These are phyloP conservation scores for Vaccinium macrocarpon DNA, from an alignment of 148 eudicot genomes.

Conservation along the genomic window DNA sequence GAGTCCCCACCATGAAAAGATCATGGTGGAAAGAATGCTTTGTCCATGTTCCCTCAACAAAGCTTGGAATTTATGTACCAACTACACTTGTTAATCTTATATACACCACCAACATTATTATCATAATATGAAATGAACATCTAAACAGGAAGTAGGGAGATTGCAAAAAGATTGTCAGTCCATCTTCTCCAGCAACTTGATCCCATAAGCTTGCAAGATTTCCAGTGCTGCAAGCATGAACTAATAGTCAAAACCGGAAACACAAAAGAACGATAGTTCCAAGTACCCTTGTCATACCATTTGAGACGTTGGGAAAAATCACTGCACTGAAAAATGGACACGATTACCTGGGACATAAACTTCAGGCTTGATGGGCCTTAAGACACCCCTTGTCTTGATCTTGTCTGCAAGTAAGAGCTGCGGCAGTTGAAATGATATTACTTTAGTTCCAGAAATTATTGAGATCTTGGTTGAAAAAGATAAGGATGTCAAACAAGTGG, in stretches of 20 bases:
- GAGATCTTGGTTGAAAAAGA: constrained; percentile 1
- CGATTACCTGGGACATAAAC: constrained; percentile 80
- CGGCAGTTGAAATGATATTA: constrained; percentile 15
- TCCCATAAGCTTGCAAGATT: constrained; percentile 62
- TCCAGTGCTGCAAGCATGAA: constrained; percentile 54
- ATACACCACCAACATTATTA: not conserved
- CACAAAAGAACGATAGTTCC: not conserved
- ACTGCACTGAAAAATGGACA: not conserved
- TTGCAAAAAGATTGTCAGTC: constrained; percentile 29
- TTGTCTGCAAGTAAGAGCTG: constrained; percentile 85
- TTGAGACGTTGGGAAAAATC: not conserved
- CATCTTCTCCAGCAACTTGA: constrained; percentile 65
- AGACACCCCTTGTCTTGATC: constrained; percentile 67
- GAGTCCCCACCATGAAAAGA: not conserved
- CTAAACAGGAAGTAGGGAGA: not conserved
- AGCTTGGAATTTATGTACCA: not conserved
- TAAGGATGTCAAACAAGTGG: constrained; percentile 11
- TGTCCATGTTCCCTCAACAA: not conserved
- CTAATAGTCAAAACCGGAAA: not conserved
- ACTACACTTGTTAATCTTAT: not conserved
- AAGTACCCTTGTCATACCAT: not conserved
- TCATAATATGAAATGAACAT: not conserved
- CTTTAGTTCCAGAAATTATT: constrained; percentile 4
- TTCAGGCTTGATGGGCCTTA: constrained; percentile 85
- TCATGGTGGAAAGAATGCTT: not conserved